phyloP scores from a whole-genome alignment of 1,139 yeast genomes.

The Pichia sp. region DNA sequence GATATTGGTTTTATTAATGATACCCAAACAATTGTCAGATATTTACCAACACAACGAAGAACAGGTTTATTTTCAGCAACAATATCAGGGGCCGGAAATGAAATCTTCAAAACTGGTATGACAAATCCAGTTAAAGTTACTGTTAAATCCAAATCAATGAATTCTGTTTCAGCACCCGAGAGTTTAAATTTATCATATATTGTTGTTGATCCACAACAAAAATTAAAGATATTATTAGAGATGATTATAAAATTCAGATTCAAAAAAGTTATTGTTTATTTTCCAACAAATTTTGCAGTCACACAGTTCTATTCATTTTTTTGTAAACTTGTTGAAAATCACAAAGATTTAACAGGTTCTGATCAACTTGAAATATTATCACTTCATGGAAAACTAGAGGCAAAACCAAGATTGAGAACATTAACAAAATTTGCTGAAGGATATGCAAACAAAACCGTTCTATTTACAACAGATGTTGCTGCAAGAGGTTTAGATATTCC shows the following conservation, averaged over 20 bases:
- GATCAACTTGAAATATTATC: slow-evolving; percentile 46
- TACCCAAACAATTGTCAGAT: slow-evolving; percentile 56
- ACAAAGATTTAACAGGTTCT: slow-evolving; percentile 22
- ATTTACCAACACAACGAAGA: slow-evolving; percentile 82
- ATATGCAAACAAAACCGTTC: slow-evolving; percentile 44
- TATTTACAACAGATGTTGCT: slow-evolving; percentile 82
- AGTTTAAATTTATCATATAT: slow-evolving; percentile 60
- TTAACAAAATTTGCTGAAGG: slow-evolving; percentile 49
- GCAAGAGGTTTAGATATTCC: slow-evolving; percentile 94
- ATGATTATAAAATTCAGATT: slow-evolving; percentile 49
- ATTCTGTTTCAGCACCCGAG: slow-evolving; percentile 47
- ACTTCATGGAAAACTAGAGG: slow-evolving; percentile 77
- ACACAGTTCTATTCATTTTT: slow-evolving; percentile 65
- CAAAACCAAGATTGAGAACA: slow-evolving; percentile 70
- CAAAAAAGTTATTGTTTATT: slow-evolving; percentile 77
- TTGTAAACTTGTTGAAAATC: slow-evolving; percentile 29
- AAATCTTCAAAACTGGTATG: slow-evolving; percentile 72
- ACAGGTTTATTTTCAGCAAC: slow-evolving; percentile 95
- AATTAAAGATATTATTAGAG: slow-evolving; percentile 52
- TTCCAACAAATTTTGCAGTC: slow-evolving; percentile 86
- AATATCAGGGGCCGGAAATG: slow-evolving; percentile 67
- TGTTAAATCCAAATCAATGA: slow-evolving; percentile 48
- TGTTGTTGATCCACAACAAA: slow-evolving; percentile 52
- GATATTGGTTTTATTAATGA: slow-evolving; percentile 74
- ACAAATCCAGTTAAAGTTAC: slow-evolving; percentile 82